Conservation (phyloP, 495 filamentous ascomycete genomes). For the Xylaria bambusicola region DNA sequence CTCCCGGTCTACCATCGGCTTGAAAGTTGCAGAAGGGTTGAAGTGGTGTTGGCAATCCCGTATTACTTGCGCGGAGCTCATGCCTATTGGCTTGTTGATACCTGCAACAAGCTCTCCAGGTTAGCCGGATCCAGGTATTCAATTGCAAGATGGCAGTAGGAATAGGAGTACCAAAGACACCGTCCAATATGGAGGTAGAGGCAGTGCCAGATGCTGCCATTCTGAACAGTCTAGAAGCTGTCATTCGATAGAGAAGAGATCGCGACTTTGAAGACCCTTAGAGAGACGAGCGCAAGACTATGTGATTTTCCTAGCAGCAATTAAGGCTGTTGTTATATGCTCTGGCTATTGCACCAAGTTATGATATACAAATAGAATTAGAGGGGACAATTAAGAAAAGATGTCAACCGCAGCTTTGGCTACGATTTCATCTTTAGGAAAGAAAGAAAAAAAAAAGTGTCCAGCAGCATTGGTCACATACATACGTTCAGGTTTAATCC, state of each 20-base stretch:
- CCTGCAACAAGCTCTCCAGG: conserved; percentile 48
- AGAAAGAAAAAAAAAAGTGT: neutral
- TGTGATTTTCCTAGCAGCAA: no score
- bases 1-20: conserved; percentile 69
- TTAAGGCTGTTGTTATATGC: no score
- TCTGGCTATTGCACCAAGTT: no score
- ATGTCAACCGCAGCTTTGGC: no score
- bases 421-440: neutral
- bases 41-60: conserved; percentile 80
- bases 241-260: conserved; percentile 25
- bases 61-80: conserved; percentile 85
- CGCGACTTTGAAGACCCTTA: neutral
- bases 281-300: no score
- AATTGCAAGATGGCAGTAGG: neutral
- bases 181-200: conserved; percentile 62
- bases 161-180: conserved; percentile 65
- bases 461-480: neutral
- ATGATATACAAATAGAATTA: no score
- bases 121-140: neutral
- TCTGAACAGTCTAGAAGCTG: conserved; percentile 29
- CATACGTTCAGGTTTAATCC: neutral
- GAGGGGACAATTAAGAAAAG: neutral
- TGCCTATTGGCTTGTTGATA: conserved; percentile 85
- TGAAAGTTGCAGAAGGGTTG: conserved; percentile 76
- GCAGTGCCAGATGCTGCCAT: conserved; percentile 55